Conservation (phyloP, 345 rosid species). For the Syzygium oleosum region DNA sequence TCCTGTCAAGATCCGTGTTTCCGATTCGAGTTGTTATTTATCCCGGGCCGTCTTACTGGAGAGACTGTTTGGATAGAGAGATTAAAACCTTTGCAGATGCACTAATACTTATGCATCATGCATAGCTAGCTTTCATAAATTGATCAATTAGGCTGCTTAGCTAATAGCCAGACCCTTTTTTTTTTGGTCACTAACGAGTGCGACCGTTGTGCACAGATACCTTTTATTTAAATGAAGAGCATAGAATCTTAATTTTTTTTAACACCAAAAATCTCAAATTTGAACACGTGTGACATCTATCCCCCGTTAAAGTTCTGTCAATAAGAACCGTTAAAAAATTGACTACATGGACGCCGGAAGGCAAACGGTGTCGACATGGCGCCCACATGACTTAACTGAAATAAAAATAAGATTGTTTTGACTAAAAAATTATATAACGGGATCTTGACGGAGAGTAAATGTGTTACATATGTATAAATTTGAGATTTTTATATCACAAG, state of each 20-base stretch:
- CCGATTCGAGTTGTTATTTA: not conserved
- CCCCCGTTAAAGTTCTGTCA: too few relatives aligned
- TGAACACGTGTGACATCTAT: too few relatives aligned
- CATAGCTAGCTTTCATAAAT: not conserved
- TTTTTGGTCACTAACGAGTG: not conserved
- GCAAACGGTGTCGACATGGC: too few relatives aligned
- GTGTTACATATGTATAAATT: too few relatives aligned
- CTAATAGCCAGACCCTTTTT: accelerated
- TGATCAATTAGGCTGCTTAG: not conserved
- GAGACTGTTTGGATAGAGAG: not conserved
- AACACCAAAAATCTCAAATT: too few relatives aligned
- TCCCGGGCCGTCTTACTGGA: not conserved
- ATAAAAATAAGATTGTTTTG: too few relatives aligned
- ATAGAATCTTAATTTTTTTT: not conserved
- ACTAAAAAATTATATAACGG: too few relatives aligned
- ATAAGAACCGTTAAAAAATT: too few relatives aligned
- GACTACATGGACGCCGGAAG: too few relatives aligned
- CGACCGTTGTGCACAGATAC: not conserved
- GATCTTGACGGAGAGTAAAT: too few relatives aligned
- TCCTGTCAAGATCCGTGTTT: not conserved
- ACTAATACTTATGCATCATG: not conserved
- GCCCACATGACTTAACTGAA: too few relatives aligned
- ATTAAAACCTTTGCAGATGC: not conserved
- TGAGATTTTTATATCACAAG: too few relatives aligned
- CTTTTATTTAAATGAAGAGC: not conserved